Evolutionary conservation across 768 basidiomycete species (phyloP), one percentile per base, ranked within the genome.

Genomic region (Dentipellis fragilis): DNA sequence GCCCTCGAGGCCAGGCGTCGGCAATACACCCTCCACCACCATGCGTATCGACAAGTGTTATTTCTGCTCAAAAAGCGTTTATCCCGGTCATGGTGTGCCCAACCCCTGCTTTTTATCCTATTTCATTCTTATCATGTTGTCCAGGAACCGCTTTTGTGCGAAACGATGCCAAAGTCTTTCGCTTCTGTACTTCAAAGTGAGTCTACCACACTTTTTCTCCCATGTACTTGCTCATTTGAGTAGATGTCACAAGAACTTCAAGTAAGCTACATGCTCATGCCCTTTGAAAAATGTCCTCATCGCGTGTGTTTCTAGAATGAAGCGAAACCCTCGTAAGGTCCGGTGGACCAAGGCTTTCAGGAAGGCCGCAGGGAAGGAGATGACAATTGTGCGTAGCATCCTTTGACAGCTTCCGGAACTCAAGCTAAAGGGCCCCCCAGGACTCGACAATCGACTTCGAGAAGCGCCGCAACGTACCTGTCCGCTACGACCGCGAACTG

Each of bases 261-360:
- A 99, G 93, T 92, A 65, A 61, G 80, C 68, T 0, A 40, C 23
- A 10, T 16, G 4, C 53, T 50, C n/a, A 37, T 38, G 47, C 16
- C 21, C 21, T 11, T 39, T 11, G 29, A 29, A 29, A 29, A 29
- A 29, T 10, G 16, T 17, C 8, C 21, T 35, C 57, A 49, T 23
- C 51, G 35, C 52, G 14, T 22, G 54, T 53, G 17, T 54, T 46
- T 22, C 4, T 62, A 94, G 93, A 72, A 97, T 98, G 96, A 98
- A 98, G 76, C 88, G 96, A 39, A 99, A 98, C 73, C 96, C 96
- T 47, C 85, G 96, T 58, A 99, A 99, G 72, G 94, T 99, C 38
- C 79, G 91, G 63, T 99, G 96, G 96, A 99, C 96, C 47, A 99
- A 99, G 71, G 96, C 96, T 19, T 99, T 99, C 80, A 82, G 96